Percentiles rank a stretch among this genome's conserved stretches.
Conservation (phyloP, 75 land plant species). For the Cupressus sempervirens region DNA sequence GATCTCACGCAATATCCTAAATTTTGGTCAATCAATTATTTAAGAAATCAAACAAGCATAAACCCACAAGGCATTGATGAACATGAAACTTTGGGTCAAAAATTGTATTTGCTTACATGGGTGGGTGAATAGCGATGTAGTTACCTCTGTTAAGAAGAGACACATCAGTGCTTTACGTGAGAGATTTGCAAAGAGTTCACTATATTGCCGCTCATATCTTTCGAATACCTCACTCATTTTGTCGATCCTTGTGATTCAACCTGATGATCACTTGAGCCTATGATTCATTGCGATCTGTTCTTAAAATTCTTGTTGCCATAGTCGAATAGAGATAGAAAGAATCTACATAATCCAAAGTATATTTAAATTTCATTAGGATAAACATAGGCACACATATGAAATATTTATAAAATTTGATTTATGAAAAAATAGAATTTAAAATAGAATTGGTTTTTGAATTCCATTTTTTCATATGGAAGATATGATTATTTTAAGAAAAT, state of each 20-base stretch:
- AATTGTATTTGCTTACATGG: background rate
- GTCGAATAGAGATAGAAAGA: background rate
- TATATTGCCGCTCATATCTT: conserved; percentile 71
- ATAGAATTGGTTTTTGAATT: no score
- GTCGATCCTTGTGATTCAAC: background rate
- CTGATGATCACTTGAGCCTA: background rate
- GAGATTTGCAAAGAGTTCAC: conserved; percentile 69
- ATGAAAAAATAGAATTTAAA: no score
- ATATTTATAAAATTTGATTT: no score
- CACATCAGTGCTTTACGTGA: conserved; percentile 40
- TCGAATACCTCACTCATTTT: conserved; percentile 67
- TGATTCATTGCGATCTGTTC: background rate
- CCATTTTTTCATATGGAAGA: no score
- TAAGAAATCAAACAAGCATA: background rate
- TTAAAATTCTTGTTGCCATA: background rate
- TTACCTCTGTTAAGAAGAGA: conserved; percentile 49
- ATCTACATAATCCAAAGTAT: no score
- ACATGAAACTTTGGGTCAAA: background rate
- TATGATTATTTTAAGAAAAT: no score
- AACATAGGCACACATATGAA: no score
- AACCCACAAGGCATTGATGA: background rate
- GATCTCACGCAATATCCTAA: background rate
- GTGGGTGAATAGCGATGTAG: background rate
- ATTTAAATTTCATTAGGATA: no score
- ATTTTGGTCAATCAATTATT: background rate